Percentiles rank a stretch among this genome's conserved stretches.
Evolutionary conservation across 345 rosid species (phyloP).

Genomic region (Zanthoxylum bungeanum): DNA sequence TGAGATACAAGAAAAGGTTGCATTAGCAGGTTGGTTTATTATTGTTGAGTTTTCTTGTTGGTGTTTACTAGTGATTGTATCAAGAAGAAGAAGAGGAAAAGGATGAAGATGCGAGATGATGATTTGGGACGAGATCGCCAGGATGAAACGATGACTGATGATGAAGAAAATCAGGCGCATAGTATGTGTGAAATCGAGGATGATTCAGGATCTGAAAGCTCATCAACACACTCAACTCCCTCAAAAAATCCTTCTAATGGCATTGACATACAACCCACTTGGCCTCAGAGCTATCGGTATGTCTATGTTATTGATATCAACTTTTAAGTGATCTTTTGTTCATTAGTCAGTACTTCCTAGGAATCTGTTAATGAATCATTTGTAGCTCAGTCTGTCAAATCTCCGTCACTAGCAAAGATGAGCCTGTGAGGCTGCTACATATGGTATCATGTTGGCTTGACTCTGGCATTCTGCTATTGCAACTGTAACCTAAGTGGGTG

Average conservation of each 20-base stretch:
- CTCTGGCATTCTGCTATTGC: neutral
- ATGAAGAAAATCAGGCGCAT: constrained; percentile 73
- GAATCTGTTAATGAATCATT: neutral
- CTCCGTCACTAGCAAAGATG: neutral
- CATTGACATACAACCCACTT: constrained; percentile 19
- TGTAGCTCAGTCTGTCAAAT: neutral
- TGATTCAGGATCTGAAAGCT: constrained; percentile 35
- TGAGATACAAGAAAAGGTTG: neutral
- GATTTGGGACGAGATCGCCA: constrained; percentile 61
- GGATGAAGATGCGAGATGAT: constrained; percentile 63
- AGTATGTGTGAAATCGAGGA: constrained; percentile 35
- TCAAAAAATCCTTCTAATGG: constrained; percentile 17
- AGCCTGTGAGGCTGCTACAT: neutral
- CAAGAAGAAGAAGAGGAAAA: constrained; percentile 9
- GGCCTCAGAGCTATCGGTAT: constrained; percentile 85
- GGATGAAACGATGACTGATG: constrained; percentile 68
- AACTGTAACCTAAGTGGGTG: neutral
- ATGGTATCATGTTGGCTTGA: neutral
- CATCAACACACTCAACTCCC: neutral
- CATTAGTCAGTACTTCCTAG: neutral
- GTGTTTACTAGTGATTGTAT: neutral
- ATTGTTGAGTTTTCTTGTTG: neutral
- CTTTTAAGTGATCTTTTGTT: neutral
- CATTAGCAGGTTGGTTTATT: neutral
- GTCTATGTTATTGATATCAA: neutral